Evolutionary conservation across 257 asterid genomes (phyloP).

Genomic region (Oldenlandia corymbosa): DNA sequence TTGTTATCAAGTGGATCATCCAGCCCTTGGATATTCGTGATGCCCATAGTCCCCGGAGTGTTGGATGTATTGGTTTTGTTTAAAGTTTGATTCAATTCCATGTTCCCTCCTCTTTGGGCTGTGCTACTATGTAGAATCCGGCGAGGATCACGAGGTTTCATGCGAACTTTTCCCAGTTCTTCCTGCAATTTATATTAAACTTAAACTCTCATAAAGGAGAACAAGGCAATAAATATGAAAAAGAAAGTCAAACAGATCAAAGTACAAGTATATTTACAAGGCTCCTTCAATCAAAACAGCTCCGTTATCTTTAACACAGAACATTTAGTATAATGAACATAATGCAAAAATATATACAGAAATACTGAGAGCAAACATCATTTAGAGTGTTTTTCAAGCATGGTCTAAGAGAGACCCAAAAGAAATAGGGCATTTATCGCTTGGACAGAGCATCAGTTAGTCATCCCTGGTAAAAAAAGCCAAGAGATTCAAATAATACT

Average conservation of each 20-base stretch:
- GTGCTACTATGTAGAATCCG: conserved; percentile 61
- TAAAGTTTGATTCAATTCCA: conserved; percentile 44
- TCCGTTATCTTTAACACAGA: not conserved
- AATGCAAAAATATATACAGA: not conserved
- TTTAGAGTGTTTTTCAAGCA: not conserved
- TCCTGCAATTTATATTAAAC: conserved; percentile 47
- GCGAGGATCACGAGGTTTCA: conserved; percentile 98
- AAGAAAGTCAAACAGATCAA: not conserved
- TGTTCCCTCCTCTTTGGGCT: conserved; percentile 35
- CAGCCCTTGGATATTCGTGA: conserved; percentile 36
- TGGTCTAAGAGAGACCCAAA: not conserved
- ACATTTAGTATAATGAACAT: not conserved
- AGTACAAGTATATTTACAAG: not conserved
- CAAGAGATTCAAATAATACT: not conserved
- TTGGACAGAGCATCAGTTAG: too few species aligned
- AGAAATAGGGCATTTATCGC: too few species aligned
- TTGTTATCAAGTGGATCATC: conserved; percentile 50
- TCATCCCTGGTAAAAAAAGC: not conserved
- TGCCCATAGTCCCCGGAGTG: conserved; percentile 27
- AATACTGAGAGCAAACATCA: not conserved
- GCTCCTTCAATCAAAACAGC: not conserved
- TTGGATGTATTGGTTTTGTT: conserved; percentile 30
- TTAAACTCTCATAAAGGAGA: not conserved
- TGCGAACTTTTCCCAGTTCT: conserved; percentile 63
- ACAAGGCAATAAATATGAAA: conserved; percentile 15